Evolutionary conservation across 1,139 yeast genomes (phyloP).

Genomic region (Blastobotrys arbuscula): DNA sequence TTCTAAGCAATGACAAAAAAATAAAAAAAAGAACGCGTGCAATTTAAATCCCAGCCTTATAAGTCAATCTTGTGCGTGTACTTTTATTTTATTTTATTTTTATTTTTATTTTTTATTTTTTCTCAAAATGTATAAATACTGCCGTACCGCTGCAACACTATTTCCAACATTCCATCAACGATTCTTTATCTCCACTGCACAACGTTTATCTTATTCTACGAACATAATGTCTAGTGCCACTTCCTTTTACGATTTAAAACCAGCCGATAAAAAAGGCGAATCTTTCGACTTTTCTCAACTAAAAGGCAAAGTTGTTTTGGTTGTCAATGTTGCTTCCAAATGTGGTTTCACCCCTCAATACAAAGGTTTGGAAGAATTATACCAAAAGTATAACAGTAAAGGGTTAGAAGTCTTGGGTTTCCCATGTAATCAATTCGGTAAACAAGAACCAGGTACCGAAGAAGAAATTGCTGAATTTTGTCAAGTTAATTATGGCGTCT

Average conservation of each 20-base stretch:
- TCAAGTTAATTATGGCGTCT: constrained; percentile 65
- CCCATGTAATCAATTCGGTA: constrained; percentile 89
- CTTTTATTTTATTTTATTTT: too few relatives aligned
- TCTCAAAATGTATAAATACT: neutral
- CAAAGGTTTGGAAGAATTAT: constrained; percentile 72
- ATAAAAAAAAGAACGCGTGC: too few relatives aligned
- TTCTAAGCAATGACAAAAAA: too few relatives aligned
- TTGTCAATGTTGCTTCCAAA: constrained; percentile 90
- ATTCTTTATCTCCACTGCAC: neutral
- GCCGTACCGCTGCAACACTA: neutral
- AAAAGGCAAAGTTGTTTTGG: constrained; percentile 83
- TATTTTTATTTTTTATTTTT: too few relatives aligned
- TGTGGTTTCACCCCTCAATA: constrained; percentile 59
- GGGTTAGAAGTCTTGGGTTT: constrained; percentile 82
- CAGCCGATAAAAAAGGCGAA: constrained; percentile 53
- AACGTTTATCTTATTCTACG: neutral
- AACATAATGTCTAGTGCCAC: constrained; percentile 25
- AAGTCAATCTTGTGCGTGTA: too few relatives aligned
- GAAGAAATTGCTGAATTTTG: constrained; percentile 62
- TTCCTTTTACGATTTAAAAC: constrained; percentile 51
- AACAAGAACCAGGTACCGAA: constrained; percentile 77
- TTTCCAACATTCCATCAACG: neutral
- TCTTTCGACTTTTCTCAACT: constrained; percentile 63
- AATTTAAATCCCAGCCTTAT: too few relatives aligned
- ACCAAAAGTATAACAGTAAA: constrained; percentile 68